Evolutionary conservation across 768 basidiomycete genomes (phyloP).

Genomic region (Mycena latifolia): DNA sequence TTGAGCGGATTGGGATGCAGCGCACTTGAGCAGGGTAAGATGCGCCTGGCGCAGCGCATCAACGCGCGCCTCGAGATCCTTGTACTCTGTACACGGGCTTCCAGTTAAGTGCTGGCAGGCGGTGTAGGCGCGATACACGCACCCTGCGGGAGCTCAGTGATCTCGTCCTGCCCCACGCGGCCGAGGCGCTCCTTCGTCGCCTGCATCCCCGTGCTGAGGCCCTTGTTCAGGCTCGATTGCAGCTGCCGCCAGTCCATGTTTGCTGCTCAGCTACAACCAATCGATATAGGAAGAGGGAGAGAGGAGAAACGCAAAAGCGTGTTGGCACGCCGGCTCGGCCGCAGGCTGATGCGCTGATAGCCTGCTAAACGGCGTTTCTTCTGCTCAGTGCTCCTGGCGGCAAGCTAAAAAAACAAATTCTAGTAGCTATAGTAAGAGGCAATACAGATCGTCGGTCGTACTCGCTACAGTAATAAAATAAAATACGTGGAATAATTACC

Average conservation of each 20-base stretch:
- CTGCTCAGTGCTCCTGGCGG: too few species aligned
- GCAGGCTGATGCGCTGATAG: too few species aligned
- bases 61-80: slow-evolving; percentile 93
- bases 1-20: too few species aligned
- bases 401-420: too few species aligned
- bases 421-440: too few species aligned
- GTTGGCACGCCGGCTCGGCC: background rate
- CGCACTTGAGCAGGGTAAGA: slow-evolving; percentile 81
- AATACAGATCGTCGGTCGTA: too few species aligned
- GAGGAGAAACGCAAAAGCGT: background rate
- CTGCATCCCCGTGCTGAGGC: slow-evolving; percentile 85
- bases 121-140: too few species aligned
- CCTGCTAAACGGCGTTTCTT: background rate
- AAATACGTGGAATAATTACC: background rate
- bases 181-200: slow-evolving; percentile 93
- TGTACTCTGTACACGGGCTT: slow-evolving; percentile 79
- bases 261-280: too few species aligned
- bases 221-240: slow-evolving; percentile 76
- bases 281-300: too few species aligned
- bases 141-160: slow-evolving; percentile 95
- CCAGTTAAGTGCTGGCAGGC: too few species aligned
- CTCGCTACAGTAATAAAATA: slow-evolving; percentile 9
- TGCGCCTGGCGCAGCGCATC: slow-evolving; percentile 91
- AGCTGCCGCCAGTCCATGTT: slow-evolving; percentile 71
- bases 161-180: slow-evolving; percentile 91